Conservation (phyloP, 2,329 filamentous ascomycete genomes). For the Pseudogymnoascus sp. region DNA sequence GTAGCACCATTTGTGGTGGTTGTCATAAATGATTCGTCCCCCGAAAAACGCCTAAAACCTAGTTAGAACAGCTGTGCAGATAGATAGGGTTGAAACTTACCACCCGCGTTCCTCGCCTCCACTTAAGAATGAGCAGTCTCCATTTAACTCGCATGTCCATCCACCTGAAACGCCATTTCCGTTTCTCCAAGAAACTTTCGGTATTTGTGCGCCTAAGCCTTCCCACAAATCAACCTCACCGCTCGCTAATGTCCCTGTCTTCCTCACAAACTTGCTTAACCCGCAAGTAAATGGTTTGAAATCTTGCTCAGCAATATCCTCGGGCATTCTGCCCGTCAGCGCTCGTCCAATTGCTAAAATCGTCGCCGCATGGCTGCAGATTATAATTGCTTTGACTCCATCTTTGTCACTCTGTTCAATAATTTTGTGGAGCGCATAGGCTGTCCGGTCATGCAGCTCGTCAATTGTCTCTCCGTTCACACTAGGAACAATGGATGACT, state of each 20-base stretch:
- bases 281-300: slow-evolving; percentile 81
- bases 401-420: slow-evolving; percentile 66
- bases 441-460: slow-evolving; percentile 72
- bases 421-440: slow-evolving; percentile 59
- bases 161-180: slow-evolving; percentile 61
- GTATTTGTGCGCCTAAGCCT: slow-evolving; percentile 31
- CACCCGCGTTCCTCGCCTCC: slow-evolving; percentile 82
- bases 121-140: slow-evolving; percentile 75
- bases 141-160: slow-evolving; percentile 74
- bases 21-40: slow-evolving; percentile 48
- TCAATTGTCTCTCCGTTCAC: slow-evolving; percentile 70
- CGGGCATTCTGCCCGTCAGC: slow-evolving; percentile 70
- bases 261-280: slow-evolving; percentile 58
- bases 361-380: slow-evolving; percentile 85
- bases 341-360: slow-evolving; percentile 80
- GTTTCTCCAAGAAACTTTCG: slow-evolving; percentile 44
- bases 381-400: slow-evolving; percentile 60
- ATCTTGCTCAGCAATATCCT: slow-evolving; percentile 64
- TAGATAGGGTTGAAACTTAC: slow-evolving; percentile 40
- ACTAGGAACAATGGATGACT: slow-evolving; percentile 58
- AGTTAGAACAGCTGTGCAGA: slow-evolving; percentile 7
- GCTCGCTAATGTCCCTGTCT: slow-evolving; percentile 30
- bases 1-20: slow-evolving; percentile 15
- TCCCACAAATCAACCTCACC: slow-evolving; percentile 34
- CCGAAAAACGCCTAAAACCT: slow-evolving; percentile 41